phyloP scores from a whole-genome alignment of 2,329 filamentous ascomycete genomes.

The Teratosphaeria gauchensis region DNA sequence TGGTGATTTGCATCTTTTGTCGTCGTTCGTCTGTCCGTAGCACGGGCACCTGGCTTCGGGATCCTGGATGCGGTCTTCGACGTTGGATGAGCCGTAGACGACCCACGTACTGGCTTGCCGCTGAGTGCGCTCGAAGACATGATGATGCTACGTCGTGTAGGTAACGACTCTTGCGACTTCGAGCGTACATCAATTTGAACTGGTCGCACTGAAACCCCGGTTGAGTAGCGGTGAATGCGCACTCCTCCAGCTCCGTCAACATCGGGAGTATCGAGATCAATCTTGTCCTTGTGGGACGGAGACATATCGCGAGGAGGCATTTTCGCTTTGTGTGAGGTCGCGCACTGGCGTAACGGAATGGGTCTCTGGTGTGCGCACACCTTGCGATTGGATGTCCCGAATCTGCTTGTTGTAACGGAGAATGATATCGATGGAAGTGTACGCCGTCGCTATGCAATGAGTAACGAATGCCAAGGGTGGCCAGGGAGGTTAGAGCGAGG shows the following conservation, averaged over 20 bases:
- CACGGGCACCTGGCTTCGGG: neutral
- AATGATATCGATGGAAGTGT: neutral
- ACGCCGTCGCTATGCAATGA: neutral
- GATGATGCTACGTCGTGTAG: neutral
- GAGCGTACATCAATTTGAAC: neutral
- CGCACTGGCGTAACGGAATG: neutral
- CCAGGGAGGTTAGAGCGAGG: neutral
- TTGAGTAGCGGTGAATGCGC: neutral
- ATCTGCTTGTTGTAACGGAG: neutral
- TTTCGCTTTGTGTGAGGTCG: neutral
- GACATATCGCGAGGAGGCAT: neutral
- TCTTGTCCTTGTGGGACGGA: neutral
- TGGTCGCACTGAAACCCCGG: neutral
- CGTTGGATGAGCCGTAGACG: neutral
- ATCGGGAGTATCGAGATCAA: neutral
- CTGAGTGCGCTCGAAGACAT: neutral
- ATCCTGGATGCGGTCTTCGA: neutral
- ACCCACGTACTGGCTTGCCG: neutral
- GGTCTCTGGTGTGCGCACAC: neutral
- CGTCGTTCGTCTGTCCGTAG: neutral
- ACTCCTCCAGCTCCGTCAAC: neutral
- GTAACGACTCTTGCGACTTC: neutral
- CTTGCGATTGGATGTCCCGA: neutral
- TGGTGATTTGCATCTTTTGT: neutral
- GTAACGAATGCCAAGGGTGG: too few relatives aligned